phyloP scores from a whole-genome alignment of 2,329 filamentous ascomycete species.

The Colletotrichum filicis region DNA sequence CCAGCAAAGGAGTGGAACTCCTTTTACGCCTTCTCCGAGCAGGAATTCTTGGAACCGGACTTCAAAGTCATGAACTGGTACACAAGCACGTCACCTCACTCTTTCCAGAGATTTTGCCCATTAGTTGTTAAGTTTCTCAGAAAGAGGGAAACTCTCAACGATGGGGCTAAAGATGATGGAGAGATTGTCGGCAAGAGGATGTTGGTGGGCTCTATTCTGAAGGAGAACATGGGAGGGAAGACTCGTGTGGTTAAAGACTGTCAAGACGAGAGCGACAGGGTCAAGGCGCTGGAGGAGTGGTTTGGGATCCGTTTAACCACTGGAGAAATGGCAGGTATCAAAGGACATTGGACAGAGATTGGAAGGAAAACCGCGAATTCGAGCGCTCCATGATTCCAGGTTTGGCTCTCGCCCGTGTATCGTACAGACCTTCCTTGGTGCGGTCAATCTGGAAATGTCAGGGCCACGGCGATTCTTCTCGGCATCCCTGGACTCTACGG shows the following conservation, averaged over 20 bases:
- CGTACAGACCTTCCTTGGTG: no score
- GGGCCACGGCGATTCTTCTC: neutral
- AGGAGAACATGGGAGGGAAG: constrained; percentile 62
- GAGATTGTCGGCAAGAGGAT: constrained; percentile 64
- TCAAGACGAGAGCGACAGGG: constrained; percentile 51
- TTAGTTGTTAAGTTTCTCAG: constrained; percentile 66
- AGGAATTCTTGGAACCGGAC: constrained; percentile 71
- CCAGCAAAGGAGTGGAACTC: constrained; percentile 61
- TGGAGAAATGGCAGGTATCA: neutral
- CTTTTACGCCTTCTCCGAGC: constrained; percentile 73
- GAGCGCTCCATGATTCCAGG: neutral
- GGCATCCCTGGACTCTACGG: neutral
- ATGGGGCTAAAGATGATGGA: constrained; percentile 45
- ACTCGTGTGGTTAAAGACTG: constrained; percentile 59
- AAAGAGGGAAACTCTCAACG: constrained; percentile 51
- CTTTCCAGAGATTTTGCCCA: constrained; percentile 65
- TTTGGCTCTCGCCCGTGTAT: no score
- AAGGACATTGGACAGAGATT: neutral
- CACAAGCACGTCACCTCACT: constrained; percentile 59
- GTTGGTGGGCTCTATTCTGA: constrained; percentile 62
- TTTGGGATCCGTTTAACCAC: neutral
- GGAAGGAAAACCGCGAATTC: neutral
- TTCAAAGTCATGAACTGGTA: constrained; percentile 70
- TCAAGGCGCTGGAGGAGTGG: neutral
- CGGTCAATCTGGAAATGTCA: no score